These are phyloP conservation scores for Parietaria judaica DNA, from an alignment of 306 rosid genomes.

Conservation along the genomic window DNA sequence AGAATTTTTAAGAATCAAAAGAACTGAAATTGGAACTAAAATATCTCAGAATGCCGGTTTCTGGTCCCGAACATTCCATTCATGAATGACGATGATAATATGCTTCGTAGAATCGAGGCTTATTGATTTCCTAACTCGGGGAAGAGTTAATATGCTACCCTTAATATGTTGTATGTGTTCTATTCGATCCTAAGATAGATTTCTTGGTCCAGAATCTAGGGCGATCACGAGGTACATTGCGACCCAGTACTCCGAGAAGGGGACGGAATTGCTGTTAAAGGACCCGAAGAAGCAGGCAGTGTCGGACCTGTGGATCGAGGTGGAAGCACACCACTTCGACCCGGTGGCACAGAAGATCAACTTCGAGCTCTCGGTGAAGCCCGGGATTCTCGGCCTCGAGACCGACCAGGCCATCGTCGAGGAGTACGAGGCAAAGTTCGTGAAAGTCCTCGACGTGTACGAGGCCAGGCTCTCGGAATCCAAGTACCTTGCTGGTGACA, in stretches of 20 bases:
- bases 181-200: too few relatives aligned
- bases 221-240: conserved; percentile 44
- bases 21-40: too few relatives aligned
- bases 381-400: conserved; percentile 6
- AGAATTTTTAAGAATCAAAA: too few relatives aligned
- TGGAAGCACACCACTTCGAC: conserved; percentile 46
- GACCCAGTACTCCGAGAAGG: conserved; percentile 33
- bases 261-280: conserved; percentile 27
- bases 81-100: too few relatives aligned
- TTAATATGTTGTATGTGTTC: too few relatives aligned
- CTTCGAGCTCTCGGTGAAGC: conserved; percentile 37
- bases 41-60: too few relatives aligned
- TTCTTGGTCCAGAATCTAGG: conserved; percentile 44
- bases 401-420: conserved; percentile 3
- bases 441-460: conserved; percentile 38
- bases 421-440: conserved; percentile 40
- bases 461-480: conserved; percentile 43
- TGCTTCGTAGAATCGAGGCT: too few relatives aligned
- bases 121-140: too few relatives aligned
- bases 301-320: conserved; percentile 40
- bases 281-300: conserved; percentile 46
- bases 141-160: too few relatives aligned
- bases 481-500: conserved; percentile 51
- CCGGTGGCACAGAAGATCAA: conserved; percentile 40
- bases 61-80: too few relatives aligned